Conservation (phyloP, 164 flowering plant genomes). For the Liquidambar formosana region DNA sequence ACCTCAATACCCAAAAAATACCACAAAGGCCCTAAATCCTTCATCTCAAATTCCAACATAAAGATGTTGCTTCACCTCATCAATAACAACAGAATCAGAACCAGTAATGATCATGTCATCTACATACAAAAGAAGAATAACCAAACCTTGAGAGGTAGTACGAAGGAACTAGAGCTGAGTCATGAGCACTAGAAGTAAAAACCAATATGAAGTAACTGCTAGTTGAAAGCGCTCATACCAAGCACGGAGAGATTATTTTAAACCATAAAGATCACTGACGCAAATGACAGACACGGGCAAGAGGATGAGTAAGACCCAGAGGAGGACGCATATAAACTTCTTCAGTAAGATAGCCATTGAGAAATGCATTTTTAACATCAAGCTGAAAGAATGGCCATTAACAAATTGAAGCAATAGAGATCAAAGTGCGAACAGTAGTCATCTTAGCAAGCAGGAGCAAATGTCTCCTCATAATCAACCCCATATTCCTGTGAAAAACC, state of each 20-base stretch:
- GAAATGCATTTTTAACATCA: conserved; percentile 13
- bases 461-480: conserved; percentile 4
- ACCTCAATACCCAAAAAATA: conserved; percentile 15
- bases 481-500: conserved; percentile 11
- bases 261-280: conserved; percentile 3
- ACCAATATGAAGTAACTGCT: not conserved
- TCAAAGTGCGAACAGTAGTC: not conserved
- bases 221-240: conserved; percentile 5
- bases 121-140: conserved; percentile 10
- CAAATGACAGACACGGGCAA: conserved; percentile 1
- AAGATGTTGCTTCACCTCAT: not conserved
- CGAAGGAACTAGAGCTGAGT: conserved; percentile 8
- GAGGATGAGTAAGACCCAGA: not conserved
- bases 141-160: not conserved
- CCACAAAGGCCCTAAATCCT: not conserved
- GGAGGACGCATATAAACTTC: conserved; percentile 15
- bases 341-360: conserved; percentile 3
- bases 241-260: conserved; percentile 7
- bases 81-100: not conserved
- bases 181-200: conserved; percentile 4
- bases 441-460: conserved; percentile 3
- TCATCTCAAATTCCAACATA: not conserved
- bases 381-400: conserved; percentile 1
- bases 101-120: conserved; percentile 10
- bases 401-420: not conserved